Base-by-base conservation (phyloP, 164 flowering plant genomes). In the Chloranthus sessilifolius region DNA sequence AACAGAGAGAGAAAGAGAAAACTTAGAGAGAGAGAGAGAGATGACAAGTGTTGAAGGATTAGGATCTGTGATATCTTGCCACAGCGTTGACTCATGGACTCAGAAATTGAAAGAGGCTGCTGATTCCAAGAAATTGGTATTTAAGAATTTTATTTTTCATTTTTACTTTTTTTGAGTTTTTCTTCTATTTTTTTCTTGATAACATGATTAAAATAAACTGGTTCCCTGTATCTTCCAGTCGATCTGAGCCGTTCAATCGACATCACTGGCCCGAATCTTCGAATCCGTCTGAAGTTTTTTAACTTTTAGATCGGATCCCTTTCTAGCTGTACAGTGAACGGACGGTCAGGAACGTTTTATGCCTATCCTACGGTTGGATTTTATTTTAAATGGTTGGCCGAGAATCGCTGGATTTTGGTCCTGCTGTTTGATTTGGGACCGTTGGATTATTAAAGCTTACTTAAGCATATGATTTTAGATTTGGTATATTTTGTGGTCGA, bases 1-100 rank as follows among this genome's bases (percentile, higher is more conserved):
- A 22, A 39, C 5, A 11, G 9, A 39, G 21, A 39, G 22, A 41
- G 44, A 45, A 3, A 11, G 16, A 45, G 12, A 33, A 14, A 14
- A 33, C 7, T 7, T 7, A 33, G 49, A 45, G 33, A 5, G 17
- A 24, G 31, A 45, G 1, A 8, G 23, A 47, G 21, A 12, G 0
- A 55, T 44, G 59, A 52, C 51, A 17, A 2, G 35, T n/a, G 11
- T 27, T 4, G 59, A 55, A 12, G 41, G 42, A 6, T 25, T 21
- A 8, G 58, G 58, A 31, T 12, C 29, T n/a, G 53, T 56, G 36
- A 37, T 56, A 12, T 34, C 53, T 5, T 56, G 60, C 53, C 53
- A 47, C 46, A 27, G 2, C 46, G 37, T 47, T 23, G 53, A 29
- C 15, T 38, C 19, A 1, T 56, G 60, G 60, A 47, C 27, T 36